Base-by-base conservation (phyloP, 2,329 filamentous ascomycete species). In the Stromatinia cepivora region DNA sequence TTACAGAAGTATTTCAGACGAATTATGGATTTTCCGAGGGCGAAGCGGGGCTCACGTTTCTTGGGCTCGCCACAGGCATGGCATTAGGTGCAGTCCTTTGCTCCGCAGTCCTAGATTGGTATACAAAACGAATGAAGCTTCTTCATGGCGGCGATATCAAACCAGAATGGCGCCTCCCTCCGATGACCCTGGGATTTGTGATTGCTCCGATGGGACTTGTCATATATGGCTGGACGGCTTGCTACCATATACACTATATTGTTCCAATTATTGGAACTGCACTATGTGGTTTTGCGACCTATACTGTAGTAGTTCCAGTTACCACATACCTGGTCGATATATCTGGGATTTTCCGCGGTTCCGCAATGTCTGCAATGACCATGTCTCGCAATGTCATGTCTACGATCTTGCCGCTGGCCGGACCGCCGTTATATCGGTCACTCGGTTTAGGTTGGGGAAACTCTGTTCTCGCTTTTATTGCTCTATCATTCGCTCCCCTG, bases 91-190 rank as follows among this genome's bases (percentile, higher is more conserved):
- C 64, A 46, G 10, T 58, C 13, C 13, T 57, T 17, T 66, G 64
- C 25, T 46, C 20, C 10, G 31, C 13, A 3, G 28, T 48, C 5
- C n/a, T 66, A n/a, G 64, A 66, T 57, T 31, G 64, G 48, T 66
- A 56, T 34, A 34, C 53, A 72, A 77, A n/a, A 46, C 79, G 4
- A 74, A 81, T n/a, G 81, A 78, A 15, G 66, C 74, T 20, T 74
- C 74, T 58, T 65, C 73, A n/a, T 69, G 76, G 76, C n/a, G 74
- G 28, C 8, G 28, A 73, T 20, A 70, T 78, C 15, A 77, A 76
- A 45, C 88, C 88, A 0, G 89, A 91, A 72, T 87, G 85, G 73
- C 85, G 88, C 11, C 80, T 89, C 0, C 88, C 87, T 0, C 79
- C 88, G 0, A 85, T 88, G 78, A 73, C 86, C 15, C 79, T 85